Evolutionary conservation across 2,329 filamentous ascomycete genomes (phyloP), one percentile per base, ranked within the genome.

Genomic region (Blumeria graminis): DNA sequence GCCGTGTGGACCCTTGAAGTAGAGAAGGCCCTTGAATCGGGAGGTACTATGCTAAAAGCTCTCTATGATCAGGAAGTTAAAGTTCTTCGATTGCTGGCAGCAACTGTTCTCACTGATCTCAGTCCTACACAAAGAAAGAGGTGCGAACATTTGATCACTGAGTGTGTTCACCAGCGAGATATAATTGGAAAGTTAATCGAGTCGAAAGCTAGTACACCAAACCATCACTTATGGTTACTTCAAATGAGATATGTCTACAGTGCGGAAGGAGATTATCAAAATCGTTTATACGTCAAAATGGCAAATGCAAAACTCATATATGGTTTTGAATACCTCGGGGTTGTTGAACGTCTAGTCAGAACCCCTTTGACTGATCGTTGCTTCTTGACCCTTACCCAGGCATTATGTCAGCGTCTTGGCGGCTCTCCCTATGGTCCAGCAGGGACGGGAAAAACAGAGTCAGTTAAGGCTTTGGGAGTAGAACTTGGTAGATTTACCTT

Each of bases 391-490:
- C 81, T 98, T 57, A 96, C 90, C 3, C 92, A 98, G 71, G 92
- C 89, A 10, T 76, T 98, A 52, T 94, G 87, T 67, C 92, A 99
- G 69, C 81, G 88, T 63, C 80, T 99, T 41, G 92, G 92, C 71
- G 92, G 93, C 56, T 98, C 93, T 53, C 92, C 92, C 0, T 98
- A 98, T 65, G 92, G 92, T 55, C 92, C 92, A 62, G 92, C 92
- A 58, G 92, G 92, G 73, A 99, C 92, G 48, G 92, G 92, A 68
- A 99, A 99, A 71, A 99, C 92, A 0, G 92, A 99, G 68, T 98
- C 92, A 1, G 92, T 99, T 68, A 99, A 99, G 70, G 92, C 92
- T 18, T 77, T 99, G 32, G 93, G 92, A 73, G 78, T 98, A 3
- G 89, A 98, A 68, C 81, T 99, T 56, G 93, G 92, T 67, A 82